Evolutionary conservation across 495 filamentous ascomycete species (phyloP).

Genomic region (Aspergillus nidulans): DNA sequence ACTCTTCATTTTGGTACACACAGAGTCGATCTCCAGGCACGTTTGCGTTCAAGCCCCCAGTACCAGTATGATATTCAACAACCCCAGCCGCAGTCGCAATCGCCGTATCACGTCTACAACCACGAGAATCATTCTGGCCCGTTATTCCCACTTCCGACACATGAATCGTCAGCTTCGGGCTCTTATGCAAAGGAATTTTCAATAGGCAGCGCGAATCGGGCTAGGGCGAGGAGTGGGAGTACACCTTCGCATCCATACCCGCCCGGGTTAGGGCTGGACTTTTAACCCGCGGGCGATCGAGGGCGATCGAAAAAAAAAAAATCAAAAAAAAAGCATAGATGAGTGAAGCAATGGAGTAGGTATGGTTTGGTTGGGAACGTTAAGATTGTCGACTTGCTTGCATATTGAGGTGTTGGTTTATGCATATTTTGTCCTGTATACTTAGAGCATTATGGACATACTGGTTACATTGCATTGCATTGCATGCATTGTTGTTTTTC

Average conservation of each 20-base stretch:
- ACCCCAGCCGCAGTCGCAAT: background rate
- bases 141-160: constrained; percentile 18
- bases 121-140: constrained; percentile 34
- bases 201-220: background rate
- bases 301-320: background rate
- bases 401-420: background rate
- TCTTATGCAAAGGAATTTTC: background rate
- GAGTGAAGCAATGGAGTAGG: background rate
- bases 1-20: constrained; percentile 26
- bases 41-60: constrained; percentile 10
- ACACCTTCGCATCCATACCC: background rate
- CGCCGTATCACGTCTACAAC: constrained; percentile 22
- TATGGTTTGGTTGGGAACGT: background rate
- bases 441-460: background rate
- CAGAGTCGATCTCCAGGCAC: constrained; percentile 32
- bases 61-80: background rate
- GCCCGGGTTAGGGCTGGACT: background rate
- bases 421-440: background rate
- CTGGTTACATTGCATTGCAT: background rate
- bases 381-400: background rate
- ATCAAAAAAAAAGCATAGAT: background rate
- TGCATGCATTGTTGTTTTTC: too few relatives aligned
- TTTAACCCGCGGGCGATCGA: background rate
- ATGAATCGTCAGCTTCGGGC: background rate
- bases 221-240: background rate